Evolutionary conservation across 192 early-diverging fungal species (phyloP), one percentile per base, ranked within the genome.

Genomic region (Gryganskiella cystojenkinii): DNA sequence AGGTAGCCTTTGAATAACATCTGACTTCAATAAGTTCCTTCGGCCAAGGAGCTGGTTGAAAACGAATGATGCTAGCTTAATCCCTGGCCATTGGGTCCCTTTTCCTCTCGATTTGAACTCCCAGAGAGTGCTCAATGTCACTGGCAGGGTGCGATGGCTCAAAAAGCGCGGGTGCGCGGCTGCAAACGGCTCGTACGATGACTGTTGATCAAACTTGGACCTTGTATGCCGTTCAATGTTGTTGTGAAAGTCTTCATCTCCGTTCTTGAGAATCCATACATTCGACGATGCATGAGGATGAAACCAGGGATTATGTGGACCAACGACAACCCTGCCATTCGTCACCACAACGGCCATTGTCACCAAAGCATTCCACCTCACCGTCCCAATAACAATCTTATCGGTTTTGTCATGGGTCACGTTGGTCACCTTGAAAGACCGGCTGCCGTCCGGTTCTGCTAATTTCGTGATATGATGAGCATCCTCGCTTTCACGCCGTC

Each of bases 351-450:
- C 67, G 14, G 52, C 50, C 50, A 64, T 27, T 5, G 61, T 62
- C 46, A 62, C 61, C 10, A 58, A 24, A 3, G 64, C 55, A 50
- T 67, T 67, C 55, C 64, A 67, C 30, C 54, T 57, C 14, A 57
- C 33, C 55, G 54, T 67, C 19, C 63, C 54, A 49, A 67, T 56
- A 20, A 67, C 57, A 4, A 57, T 22, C 54, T 33, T 56, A 15
- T 17, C 9, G 27, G 64, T 49, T 43, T 34, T 56, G 15, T 57
- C 55, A 35, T 67, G 27, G 15, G n/a, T 25, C 3, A 35, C 28
- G 44, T 47, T 67, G 7, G 31, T 44, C 14, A 67, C 64, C 55
- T 58, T 67, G 43, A 67, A 67, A 24, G 65, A 20, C 33, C 53
- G 55, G 51, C 43, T 58, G 31, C 52, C 19, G 43, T 66, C 43